Evolutionary conservation across 495 filamentous ascomycete genomes (phyloP).

Genomic region (Neurospora cerealis): DNA sequence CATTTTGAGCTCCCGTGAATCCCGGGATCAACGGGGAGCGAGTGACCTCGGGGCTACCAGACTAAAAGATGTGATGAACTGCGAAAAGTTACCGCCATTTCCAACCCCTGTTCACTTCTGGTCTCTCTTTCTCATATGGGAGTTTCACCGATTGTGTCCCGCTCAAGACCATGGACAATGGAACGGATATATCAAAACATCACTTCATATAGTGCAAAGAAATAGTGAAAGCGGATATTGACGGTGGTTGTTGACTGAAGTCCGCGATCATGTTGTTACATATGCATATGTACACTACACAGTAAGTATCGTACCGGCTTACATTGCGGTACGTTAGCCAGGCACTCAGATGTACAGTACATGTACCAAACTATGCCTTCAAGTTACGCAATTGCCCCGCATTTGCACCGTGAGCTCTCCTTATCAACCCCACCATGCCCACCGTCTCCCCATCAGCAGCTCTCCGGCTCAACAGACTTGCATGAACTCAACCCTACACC

Average conservation of each 20-base stretch:
- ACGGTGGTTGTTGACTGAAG: not conserved
- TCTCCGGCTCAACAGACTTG: not conserved
- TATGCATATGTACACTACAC: not conserved
- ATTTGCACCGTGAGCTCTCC: not conserved
- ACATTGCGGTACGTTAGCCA: not conserved
- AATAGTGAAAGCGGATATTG: not conserved
- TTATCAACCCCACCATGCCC: not conserved
- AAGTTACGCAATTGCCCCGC: not conserved
- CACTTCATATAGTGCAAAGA: not conserved
- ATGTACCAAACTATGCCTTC: not conserved
- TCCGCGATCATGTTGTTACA: not conserved
- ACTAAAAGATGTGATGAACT: not conserved
- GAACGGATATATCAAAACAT: not conserved
- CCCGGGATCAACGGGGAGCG: not conserved
- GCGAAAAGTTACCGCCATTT: not conserved
- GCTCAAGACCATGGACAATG: not conserved
- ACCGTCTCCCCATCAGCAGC: not conserved
- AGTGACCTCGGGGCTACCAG: not conserved
- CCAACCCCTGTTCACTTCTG: not conserved
- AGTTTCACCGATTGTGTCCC: not conserved
- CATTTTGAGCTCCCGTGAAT: not conserved
- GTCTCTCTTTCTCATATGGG: not conserved
- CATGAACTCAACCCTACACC: not conserved
- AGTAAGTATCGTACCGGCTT: not conserved
- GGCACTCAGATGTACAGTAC: not conserved